Evolutionary conservation across 768 basidiomycete species (phyloP).

Genomic region (Termitomyces sp.): DNA sequence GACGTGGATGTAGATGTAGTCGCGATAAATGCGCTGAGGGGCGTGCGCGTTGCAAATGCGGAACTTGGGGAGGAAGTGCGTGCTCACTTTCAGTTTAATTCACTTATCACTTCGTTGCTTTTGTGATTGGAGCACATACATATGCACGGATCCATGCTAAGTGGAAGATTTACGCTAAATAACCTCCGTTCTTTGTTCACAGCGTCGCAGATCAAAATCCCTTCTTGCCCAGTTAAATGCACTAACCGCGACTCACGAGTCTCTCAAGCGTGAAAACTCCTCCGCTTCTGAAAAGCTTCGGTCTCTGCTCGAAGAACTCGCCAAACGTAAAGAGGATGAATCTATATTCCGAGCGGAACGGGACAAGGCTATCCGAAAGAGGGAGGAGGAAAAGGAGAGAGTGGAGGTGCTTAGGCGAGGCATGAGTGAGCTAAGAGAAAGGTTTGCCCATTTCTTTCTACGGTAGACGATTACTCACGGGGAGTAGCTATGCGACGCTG

Average conservation of each 20-base stretch:
- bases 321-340: background rate
- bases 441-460: background rate
- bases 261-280: conserved; percentile 4
- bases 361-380: background rate
- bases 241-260: conserved; percentile 7
- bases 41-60: conserved; percentile 6
- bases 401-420: background rate
- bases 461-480: background rate
- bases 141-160: background rate
- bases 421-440: conserved; percentile 7
- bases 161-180: background rate
- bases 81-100: background rate
- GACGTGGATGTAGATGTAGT: conserved; percentile 9
- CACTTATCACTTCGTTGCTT: background rate
- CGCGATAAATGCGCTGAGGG: conserved; percentile 11
- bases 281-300: conserved; percentile 1
- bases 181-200: background rate
- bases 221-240: conserved; percentile 10
- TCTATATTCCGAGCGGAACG: background rate
- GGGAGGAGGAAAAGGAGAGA: conserved; percentile 3
- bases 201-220: conserved; percentile 3
- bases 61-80: conserved; percentile 12
- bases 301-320: conserved; percentile 1
- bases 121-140: background rate
- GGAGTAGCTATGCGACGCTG: conserved; percentile 7